Evolutionary conservation across 176 grass and related monocot genomes (phyloP), one percentile per base, ranked within the genome.

Genomic region (Alloteropsis semialata): DNA sequence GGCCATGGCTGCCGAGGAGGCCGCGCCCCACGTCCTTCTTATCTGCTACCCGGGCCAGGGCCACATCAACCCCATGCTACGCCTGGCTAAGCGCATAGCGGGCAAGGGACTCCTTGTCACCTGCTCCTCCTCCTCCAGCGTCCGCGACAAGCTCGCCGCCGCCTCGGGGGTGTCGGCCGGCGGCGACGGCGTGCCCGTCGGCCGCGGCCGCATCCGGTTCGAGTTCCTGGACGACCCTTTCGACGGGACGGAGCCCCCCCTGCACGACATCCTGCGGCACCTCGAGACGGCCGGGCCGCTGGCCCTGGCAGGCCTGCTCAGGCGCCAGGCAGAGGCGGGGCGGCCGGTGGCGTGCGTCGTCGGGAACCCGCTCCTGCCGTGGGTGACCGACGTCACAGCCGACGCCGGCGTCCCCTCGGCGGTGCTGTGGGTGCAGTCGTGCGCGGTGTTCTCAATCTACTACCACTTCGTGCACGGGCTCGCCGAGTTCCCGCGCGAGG

Each of bases 381-480:
- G 95, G 95, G 88, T 45, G 21, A 24, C 86, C 27, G 86, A 93
- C 25, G 88, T 91, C 3, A 87, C 95, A 4, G 55, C 75, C n/a
- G 90, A 49, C 2, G 74, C 84, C 59, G 90, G 92, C 41, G 66
- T 98, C 59, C 95, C 88, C 0, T 24, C 88, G 34, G 92, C 83
- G 0, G 78, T 98, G 55, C 88, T 98, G 25, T 98, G 92, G 95
- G 84, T 98, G 29, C 95, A 98, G 75, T 98, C 95, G 3, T 89
- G 81, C 77, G 73, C 74, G 6, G 95, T 98, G 58, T 89, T 98
- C 84, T 89, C 90, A 33, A 39, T 89, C 12, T 98, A 98, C 79
- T 92, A 94, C 88, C 84, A 93, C 81, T 69, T 68, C 77, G 65
- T 84, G 21, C 92, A 88, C 63, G 74, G 87, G 3, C 80, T 94